Evolutionary conservation across 2,329 filamentous ascomycete species (phyloP).

Genomic region (Mycosphaerella sp.): DNA sequence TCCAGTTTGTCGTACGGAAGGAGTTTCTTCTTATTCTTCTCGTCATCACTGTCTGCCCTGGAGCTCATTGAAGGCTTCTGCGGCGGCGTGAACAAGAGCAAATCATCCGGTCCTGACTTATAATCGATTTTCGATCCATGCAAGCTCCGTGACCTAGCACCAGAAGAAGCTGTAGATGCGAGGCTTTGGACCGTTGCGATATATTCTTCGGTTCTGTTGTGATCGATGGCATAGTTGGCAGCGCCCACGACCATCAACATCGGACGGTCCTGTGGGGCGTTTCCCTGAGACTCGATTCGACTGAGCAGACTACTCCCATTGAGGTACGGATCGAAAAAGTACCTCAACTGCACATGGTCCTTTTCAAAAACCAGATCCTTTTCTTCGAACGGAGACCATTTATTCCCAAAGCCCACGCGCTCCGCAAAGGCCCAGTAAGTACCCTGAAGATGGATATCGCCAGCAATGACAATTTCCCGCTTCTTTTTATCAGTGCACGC

Average conservation of each 20-base stretch:
- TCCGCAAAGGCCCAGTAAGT: conserved; percentile 56
- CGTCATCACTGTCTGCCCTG: conserved; percentile 35
- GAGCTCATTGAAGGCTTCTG: conserved; percentile 39
- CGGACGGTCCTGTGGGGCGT: conserved; percentile 27
- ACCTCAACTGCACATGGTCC: conserved; percentile 45
- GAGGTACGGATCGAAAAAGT: conserved; percentile 58
- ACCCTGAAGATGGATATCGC: conserved; percentile 55
- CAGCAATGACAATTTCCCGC: conserved; percentile 51
- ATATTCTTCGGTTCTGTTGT: conserved; percentile 43
- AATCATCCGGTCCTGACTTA: conserved; percentile 23
- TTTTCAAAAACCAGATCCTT: conserved; percentile 42
- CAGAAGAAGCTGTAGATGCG: conserved; percentile 25
- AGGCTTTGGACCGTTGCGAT: conserved; percentile 43
- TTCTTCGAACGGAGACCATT: conserved; percentile 35
- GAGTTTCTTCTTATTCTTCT: conserved; percentile 45
- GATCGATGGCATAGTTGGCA: conserved; percentile 51
- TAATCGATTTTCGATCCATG: conserved; percentile 15
- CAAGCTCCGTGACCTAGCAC: conserved; percentile 5
- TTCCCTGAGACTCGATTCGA: conserved; percentile 38
- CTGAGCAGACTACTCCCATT: conserved; percentile 44
- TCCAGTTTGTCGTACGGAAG: conserved; percentile 53
- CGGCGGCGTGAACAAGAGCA: conserved; percentile 43
- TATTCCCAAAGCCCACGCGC: conserved; percentile 41
- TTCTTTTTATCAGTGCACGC: conserved; percentile 43
- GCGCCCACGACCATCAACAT: conserved; percentile 49